Conservation (phyloP, 2,329 filamentous ascomycete species). For the Cladophialophora immunda region DNA sequence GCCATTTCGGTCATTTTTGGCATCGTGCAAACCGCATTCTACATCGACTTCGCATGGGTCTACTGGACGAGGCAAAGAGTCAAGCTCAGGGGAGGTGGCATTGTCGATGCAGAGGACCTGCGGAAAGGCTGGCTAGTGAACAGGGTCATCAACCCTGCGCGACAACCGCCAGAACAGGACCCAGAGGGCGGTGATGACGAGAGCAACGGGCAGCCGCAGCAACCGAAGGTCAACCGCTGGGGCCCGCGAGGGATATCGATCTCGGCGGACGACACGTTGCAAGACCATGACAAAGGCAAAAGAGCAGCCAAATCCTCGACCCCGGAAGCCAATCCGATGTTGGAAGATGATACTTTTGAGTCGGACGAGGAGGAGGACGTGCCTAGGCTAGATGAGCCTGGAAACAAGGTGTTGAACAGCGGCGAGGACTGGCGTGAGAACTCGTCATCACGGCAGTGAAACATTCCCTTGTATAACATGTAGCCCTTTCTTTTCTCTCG, state of each 20-base stretch:
- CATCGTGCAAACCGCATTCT: conserved; percentile 86
- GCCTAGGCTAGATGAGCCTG: conserved; percentile 31
- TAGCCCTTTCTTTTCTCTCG: neutral
- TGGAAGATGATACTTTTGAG: conserved; percentile 39
- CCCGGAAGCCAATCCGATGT: conserved; percentile 35
- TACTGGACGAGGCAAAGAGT: conserved; percentile 94
- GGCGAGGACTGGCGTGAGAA: conserved; percentile 36
- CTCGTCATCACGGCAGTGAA: conserved; percentile 19
- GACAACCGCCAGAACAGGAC: conserved; percentile 38
- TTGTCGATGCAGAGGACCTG: conserved; percentile 90
- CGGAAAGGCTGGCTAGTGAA: conserved; percentile 84
- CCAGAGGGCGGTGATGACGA: conserved; percentile 39
- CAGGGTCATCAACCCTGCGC: conserved; percentile 66
- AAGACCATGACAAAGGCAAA: conserved; percentile 39
- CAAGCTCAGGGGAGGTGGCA: conserved; percentile 85
- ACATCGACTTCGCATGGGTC: conserved; percentile 95
- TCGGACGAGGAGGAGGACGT: conserved; percentile 40
- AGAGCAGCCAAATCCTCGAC: conserved; percentile 5
- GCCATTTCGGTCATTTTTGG: conserved; percentile 84
- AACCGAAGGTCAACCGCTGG: conserved; percentile 57
- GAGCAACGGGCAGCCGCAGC: conserved; percentile 26
- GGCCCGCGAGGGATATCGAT: conserved; percentile 67
- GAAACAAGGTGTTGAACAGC: conserved; percentile 38
- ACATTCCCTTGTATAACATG: conserved; percentile 22
- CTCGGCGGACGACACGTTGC: conserved; percentile 64